Evolutionary conservation across 164 flowering plant species (phyloP).

Genomic region (Magnolia changhungtana): DNA sequence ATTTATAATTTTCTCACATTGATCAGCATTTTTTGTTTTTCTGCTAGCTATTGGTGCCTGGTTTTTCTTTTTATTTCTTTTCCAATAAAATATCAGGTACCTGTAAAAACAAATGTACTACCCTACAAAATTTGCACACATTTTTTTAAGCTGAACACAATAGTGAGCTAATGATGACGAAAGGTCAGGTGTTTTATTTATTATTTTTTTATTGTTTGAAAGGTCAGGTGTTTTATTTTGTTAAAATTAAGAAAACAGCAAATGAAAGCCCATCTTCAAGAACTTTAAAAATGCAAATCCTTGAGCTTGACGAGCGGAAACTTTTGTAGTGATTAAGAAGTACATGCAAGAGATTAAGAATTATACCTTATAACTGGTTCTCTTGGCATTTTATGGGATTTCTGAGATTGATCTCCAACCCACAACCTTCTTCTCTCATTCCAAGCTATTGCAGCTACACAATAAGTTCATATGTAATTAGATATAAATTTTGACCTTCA

Average conservation of each 20-base stretch:
- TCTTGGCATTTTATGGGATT: constrained; percentile 21
- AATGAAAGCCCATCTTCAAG: not conserved
- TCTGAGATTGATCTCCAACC: constrained; percentile 42
- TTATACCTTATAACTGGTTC: constrained; percentile 49
- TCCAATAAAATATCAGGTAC: too few relatives aligned
- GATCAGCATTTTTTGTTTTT: too few relatives aligned
- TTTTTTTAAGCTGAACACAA: too few relatives aligned
- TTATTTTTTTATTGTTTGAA: too few relatives aligned
- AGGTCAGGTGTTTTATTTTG: not conserved
- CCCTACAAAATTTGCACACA: too few relatives aligned
- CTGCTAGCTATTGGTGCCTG: too few relatives aligned
- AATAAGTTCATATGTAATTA: not conserved
- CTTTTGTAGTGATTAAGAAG: not conserved
- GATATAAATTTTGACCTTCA: not conserved
- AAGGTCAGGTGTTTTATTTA: not conserved
- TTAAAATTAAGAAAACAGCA: not conserved
- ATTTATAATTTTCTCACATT: too few relatives aligned
- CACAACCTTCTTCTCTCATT: constrained; percentile 46
- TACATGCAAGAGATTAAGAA: not conserved
- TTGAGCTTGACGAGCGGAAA: not conserved
- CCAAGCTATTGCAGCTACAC: constrained; percentile 51
- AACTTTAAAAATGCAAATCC: not conserved
- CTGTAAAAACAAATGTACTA: too few relatives aligned
- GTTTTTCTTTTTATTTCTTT: too few relatives aligned
- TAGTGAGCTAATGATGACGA: too few relatives aligned